These are phyloP conservation scores for Colletotrichum karsti DNA, from an alignment of 2,329 filamentous ascomycete species.

Conservation along the genomic window DNA sequence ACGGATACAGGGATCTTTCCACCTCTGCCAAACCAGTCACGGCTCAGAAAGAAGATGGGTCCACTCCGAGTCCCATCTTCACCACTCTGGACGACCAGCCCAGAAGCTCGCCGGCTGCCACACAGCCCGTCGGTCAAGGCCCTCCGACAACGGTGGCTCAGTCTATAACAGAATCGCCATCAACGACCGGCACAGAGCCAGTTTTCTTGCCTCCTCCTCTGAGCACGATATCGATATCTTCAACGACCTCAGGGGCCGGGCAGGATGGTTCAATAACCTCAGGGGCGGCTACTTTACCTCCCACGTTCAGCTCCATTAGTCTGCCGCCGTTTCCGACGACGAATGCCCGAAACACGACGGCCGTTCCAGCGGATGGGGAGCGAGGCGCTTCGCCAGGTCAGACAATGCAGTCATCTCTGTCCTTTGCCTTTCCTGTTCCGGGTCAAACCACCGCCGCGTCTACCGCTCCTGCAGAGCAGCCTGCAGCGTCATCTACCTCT, in stretches of 20 bases:
- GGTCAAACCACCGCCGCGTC: not conserved
- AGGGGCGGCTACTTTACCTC: not conserved
- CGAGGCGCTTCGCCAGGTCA: not conserved
- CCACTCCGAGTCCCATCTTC: constrained; percentile 29
- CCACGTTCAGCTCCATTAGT: constrained; percentile 18
- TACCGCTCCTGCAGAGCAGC: not conserved
- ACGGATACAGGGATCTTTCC: not conserved
- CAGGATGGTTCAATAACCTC: not conserved
- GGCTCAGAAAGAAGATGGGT: constrained; percentile 9
- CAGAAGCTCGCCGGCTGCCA: not conserved
- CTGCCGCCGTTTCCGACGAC: constrained; percentile 10
- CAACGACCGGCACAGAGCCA: not conserved
- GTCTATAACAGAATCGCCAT: not conserved
- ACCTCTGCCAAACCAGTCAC: not conserved
- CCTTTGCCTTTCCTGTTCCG: constrained; percentile 20
- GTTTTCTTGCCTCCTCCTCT: not conserved
- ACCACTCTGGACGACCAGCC: constrained; percentile 16
- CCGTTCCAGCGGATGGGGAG: too few species aligned
- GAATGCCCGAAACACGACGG: not conserved
- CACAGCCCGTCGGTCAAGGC: not conserved
- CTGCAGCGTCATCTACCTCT: not conserved
- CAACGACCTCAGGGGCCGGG: not conserved
- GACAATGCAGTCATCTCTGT: constrained; percentile 6
- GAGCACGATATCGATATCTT: not conserved
- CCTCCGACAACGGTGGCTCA: not conserved